phyloP scores from a whole-genome alignment of 2,329 filamentous ascomycete species.

The Hypoxylon rubiginosum region DNA sequence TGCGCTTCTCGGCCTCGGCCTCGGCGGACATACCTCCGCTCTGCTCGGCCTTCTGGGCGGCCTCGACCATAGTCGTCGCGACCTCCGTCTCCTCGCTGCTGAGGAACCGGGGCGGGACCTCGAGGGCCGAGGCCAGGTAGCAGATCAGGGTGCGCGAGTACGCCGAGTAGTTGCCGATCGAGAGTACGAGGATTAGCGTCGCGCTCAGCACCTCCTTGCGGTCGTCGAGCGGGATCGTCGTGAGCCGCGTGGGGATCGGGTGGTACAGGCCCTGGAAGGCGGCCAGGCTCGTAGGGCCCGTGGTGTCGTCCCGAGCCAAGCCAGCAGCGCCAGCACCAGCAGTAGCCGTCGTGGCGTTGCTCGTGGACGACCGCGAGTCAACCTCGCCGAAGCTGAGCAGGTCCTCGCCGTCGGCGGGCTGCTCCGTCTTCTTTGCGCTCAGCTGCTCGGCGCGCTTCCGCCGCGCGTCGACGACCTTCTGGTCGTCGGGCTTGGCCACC shows the following conservation, averaged over 20 bases:
- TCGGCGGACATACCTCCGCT: conserved; percentile 76
- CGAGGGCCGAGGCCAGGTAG: conserved; percentile 75
- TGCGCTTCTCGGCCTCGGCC: conserved; percentile 79
- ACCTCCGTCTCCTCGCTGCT: conserved; percentile 80
- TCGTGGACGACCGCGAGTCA: conserved; percentile 28
- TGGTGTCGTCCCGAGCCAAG: conserved; percentile 8
- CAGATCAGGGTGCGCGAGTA: conserved; percentile 78
- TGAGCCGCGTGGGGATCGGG: conserved; percentile 66
- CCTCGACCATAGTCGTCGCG: conserved; percentile 79
- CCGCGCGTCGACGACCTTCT: conserved; percentile 62
- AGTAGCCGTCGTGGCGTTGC: too few relatives aligned
- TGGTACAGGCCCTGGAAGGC: conserved; percentile 66
- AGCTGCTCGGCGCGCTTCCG: conserved; percentile 60
- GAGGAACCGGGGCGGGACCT: conserved; percentile 72
- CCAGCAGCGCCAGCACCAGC: too few relatives aligned
- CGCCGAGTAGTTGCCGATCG: conserved; percentile 79
- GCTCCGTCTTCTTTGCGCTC: conserved; percentile 54
- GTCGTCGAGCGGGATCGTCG: conserved; percentile 69
- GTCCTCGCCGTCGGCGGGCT: conserved; percentile 55
- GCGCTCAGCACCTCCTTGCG: conserved; percentile 76
- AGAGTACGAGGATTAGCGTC: conserved; percentile 77
- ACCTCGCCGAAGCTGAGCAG: conserved; percentile 60
- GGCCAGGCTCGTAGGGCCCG: conserved; percentile 49
- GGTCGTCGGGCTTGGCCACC: conserved; percentile 64
- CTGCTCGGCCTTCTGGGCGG: conserved; percentile 65